Evolutionary conservation across 352 stramenopile genomes (phyloP).

Genomic region (Phytopythium ostracodes): DNA sequence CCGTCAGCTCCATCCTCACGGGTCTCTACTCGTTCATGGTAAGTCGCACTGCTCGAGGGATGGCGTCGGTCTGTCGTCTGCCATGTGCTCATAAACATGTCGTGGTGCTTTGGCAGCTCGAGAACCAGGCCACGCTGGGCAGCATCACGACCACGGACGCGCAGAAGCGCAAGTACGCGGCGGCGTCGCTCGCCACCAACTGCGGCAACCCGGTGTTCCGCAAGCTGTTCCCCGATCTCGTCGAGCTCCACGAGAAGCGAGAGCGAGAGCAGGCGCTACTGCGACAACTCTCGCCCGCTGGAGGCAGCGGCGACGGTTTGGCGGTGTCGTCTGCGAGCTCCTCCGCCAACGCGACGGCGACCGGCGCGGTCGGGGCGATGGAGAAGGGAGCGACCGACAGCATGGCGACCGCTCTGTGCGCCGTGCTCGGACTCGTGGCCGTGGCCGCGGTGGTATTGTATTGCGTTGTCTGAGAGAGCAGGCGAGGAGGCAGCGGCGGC

Average conservation of each 20-base stretch:
- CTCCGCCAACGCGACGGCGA: neutral
- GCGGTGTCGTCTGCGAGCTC: constrained; percentile 9
- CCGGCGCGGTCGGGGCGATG: neutral
- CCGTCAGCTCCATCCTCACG: constrained; percentile 93
- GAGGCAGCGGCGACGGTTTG: constrained; percentile 2
- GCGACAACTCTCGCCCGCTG: constrained; percentile 18
- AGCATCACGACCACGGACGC: constrained; percentile 84
- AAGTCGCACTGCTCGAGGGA: too few species aligned
- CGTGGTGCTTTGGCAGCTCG: too few species aligned
- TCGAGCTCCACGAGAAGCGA: constrained; percentile 64
- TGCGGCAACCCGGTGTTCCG: constrained; percentile 74
- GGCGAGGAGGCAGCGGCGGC: neutral
- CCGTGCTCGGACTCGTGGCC: constrained; percentile 17
- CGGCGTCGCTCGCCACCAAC: constrained; percentile 79
- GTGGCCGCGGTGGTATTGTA: constrained; percentile 3
- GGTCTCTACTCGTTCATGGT: constrained; percentile 96
- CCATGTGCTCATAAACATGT: too few species aligned
- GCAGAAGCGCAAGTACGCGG: constrained; percentile 82
- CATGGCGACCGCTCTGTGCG: constrained; percentile 34
- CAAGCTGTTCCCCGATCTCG: constrained; percentile 87
- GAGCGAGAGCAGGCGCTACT: constrained; percentile 42
- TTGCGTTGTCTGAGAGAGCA: neutral
- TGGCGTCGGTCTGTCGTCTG: too few species aligned
- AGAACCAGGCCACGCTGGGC: constrained; percentile 83
- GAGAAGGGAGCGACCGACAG: constrained; percentile 27